Conservation (phyloP, 228 moss, liverwort and hornwort species). For the Sphagnum magellanicum region DNA sequence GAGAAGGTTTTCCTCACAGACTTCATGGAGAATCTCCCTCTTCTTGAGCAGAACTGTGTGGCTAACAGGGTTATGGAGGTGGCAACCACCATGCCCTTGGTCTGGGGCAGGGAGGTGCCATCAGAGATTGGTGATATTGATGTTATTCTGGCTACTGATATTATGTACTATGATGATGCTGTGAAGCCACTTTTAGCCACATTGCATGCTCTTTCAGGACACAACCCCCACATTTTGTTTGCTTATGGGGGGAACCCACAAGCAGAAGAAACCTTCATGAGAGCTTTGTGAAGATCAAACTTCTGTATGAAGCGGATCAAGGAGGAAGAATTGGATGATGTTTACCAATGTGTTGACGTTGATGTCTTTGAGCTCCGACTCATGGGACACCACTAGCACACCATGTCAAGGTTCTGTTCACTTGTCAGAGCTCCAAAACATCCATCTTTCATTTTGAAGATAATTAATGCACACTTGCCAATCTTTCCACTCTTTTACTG, state of each 20-base stretch:
- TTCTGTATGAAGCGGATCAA: conserved; percentile 32
- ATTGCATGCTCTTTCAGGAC: conserved; percentile 40
- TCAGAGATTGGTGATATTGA: conserved; percentile 25
- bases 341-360: conserved; percentile 70
- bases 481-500: no score
- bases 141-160: conserved; percentile 61
- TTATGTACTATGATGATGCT: conserved; percentile 69
- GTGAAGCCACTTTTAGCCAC: conserved; percentile 40
- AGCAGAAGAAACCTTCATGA: conserved; percentile 55
- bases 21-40: conserved; percentile 58
- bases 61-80: conserved; percentile 36
- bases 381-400: conserved; percentile 1
- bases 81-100: conserved; percentile 32
- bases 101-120: conserved; percentile 39
- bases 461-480: no score
- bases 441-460: no score
- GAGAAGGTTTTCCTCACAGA: conserved; percentile 53
- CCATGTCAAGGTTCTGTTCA: no score
- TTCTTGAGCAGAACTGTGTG: conserved; percentile 37
- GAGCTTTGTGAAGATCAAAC: conserved; percentile 9
- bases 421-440: no score
- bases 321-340: conserved; percentile 33
- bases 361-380: conserved; percentile 51
- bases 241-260: conserved; percentile 69
- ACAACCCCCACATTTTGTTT: conserved; percentile 29